Conservation (phyloP, 352 stramenopile species). For the Phytophthora tentaculata region DNA sequence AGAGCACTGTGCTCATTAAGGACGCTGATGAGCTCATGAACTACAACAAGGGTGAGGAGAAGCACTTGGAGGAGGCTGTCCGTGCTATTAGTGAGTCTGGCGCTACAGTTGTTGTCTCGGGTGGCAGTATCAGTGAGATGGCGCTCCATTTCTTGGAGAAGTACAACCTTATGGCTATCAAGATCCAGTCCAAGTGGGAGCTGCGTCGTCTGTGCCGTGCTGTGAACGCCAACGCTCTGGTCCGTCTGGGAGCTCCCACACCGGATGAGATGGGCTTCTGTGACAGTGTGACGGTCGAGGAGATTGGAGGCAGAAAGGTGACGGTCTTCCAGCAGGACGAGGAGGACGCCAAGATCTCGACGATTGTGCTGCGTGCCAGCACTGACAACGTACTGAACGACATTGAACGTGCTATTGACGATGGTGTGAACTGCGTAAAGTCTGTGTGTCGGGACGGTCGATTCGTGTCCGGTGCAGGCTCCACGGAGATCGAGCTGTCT, state of each 20-base stretch:
- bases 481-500: constrained; percentile 96
- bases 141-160: constrained; percentile 99
- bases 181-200: constrained; percentile 99
- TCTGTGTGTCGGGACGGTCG: constrained; percentile 94
- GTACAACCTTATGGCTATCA: constrained; percentile 97
- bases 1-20: constrained; percentile 99
- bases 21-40: constrained; percentile 99
- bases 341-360: constrained; percentile 96
- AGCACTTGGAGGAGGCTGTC: constrained; percentile 98
- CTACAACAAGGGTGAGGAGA: constrained; percentile 99
- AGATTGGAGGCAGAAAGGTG: constrained; percentile 97
- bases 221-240: constrained; percentile 96
- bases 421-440: constrained; percentile 98
- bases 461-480: constrained; percentile 96
- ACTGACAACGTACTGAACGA: constrained; percentile 98
- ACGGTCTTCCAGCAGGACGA: constrained; percentile 96
- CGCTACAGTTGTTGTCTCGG: constrained; percentile 96
- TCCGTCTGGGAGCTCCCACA: constrained; percentile 96
- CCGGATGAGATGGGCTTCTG: constrained; percentile 98
- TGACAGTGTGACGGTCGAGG: constrained; percentile 92
- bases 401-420: constrained; percentile 98
- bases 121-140: constrained; percentile 98
- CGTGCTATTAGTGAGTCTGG: constrained; percentile 96
- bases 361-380: constrained; percentile 93
- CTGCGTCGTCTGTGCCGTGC: constrained; percentile 97